Conservation (phyloP, 1,284 basidiomycete genomes). For the Moesziomyces sp. region DNA sequence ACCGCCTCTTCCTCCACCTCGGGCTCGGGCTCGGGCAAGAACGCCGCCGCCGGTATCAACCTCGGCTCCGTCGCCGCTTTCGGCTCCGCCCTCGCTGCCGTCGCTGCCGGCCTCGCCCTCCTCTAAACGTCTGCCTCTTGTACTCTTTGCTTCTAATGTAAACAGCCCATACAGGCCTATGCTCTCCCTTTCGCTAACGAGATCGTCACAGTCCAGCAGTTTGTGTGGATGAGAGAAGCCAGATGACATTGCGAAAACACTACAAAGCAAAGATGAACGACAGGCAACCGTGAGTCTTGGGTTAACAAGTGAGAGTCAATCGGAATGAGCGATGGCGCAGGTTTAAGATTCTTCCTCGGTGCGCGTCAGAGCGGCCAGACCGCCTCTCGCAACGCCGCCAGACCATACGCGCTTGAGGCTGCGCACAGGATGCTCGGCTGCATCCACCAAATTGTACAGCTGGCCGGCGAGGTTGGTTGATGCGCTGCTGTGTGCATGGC, state of each 20-base stretch:
- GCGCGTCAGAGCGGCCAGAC: slow-evolving; percentile 43
- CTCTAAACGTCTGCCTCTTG: slow-evolving; percentile 5
- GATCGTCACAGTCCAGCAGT: too few species aligned
- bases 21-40: slow-evolving; percentile 6
- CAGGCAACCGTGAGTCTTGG: too few species aligned
- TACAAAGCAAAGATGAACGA: too few species aligned
- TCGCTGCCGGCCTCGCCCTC: slow-evolving; percentile 36
- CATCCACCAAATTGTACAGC: slow-evolving; percentile 47
- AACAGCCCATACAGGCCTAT: too few species aligned
- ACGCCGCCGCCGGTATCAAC: slow-evolving; percentile 6
- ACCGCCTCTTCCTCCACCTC: slow-evolving; percentile 2
- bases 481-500: slow-evolving; percentile 3
- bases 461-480: slow-evolving; percentile 34
- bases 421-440: slow-evolving; percentile 52
- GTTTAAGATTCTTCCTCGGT: slow-evolving; percentile 38
- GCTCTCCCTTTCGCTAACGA: too few species aligned
- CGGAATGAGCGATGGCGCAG: too few species aligned
- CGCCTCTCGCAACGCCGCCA: slow-evolving; percentile 48
- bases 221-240: too few species aligned
- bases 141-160: too few species aligned
- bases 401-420: slow-evolving; percentile 54
- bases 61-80: slow-evolving; percentile 8
- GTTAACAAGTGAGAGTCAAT: neutral
- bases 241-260: neutral
- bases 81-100: slow-evolving; percentile 19